Percentiles rank a stretch among this genome's conserved stretches.
phyloP scores from a whole-genome alignment of 371 early-diverging fungal genomes.

The Mortierella polycephala region DNA sequence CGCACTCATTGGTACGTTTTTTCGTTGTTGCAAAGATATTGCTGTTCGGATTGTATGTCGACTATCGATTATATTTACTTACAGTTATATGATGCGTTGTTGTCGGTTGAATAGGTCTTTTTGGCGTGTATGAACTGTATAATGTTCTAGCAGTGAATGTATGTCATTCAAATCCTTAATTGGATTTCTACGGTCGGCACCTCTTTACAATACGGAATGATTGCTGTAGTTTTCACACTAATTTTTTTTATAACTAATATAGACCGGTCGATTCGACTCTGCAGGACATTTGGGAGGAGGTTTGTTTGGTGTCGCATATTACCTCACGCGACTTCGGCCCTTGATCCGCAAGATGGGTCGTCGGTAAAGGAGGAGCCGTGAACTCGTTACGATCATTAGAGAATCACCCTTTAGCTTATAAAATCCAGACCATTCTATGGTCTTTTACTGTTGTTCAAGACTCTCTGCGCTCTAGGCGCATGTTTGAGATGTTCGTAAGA shows the following conservation, averaged over 20 bases:
- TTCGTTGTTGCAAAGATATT: conserved; percentile 8
- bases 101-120: conserved; percentile 22
- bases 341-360: conserved; percentile 24
- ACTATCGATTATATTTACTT: too few relatives aligned
- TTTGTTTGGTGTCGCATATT: conserved; percentile 66
- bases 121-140: conserved; percentile 45
- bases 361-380: not conserved
- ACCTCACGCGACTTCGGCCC: conserved; percentile 62
- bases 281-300: conserved; percentile 70
- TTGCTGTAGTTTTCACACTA: not conserved
- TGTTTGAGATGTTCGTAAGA: too few relatives aligned
- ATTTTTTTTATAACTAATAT: not conserved
- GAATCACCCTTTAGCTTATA: not conserved
- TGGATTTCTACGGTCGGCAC: not conserved
- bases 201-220: too few relatives aligned
- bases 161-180: conserved; percentile 9
- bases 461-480: too few relatives aligned
- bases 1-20: conserved; percentile 58
- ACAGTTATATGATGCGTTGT: too few relatives aligned
- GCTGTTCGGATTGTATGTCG: too few relatives aligned
- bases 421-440: not conserved
- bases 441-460: too few relatives aligned
- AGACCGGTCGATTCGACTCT: conserved; percentile 62
- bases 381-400: not conserved
- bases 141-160: conserved; percentile 41